Base-by-base conservation (phyloP, 305 asterid genomes). In the Stenogyne calaminthoides region DNA sequence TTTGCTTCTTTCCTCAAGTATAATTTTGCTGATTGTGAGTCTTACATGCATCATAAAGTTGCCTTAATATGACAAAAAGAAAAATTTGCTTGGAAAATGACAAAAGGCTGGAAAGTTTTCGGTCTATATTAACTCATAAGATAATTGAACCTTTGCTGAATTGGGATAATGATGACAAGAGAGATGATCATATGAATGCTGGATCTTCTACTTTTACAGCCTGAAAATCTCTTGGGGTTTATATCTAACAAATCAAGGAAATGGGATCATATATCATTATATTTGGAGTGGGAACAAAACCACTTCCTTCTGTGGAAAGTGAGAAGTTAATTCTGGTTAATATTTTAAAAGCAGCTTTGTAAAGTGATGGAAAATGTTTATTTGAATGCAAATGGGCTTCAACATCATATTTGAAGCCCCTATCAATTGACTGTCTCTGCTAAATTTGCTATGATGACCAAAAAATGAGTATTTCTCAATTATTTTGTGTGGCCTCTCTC, bases 401-500 rank as follows among this genome's bases (percentile, higher is more conserved):
- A 25, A 60, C 6, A 19, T 71, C 59, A 25, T 59, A 12, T 6
- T 22, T 4, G 32, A n/a, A 54, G 64, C 25, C 54, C 19, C 40
- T 15, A 57, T 7, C 32, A 70, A 32, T 64, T 32, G 36, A 61
- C 62, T 25, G 52, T 72, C 69, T 44, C 22, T 32, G 70, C 62
- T 72, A 72, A 20, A 18, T 10, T 11, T 18, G 15, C 39, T 29
- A 7, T 44, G 49, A 58, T 71, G 59, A n/a, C 44, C 19, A 36
- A 39, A 70, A 56, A 8, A 58, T 4, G 10, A 16, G 37, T 34
- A 47, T 46, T 29, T 61, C 52, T 36, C 44, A 70, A 39, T 27
- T 56, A 15, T 32, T 47, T 69, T 40, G 12, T 9, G 46, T 46
- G 36, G 49, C 47, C 70, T 78, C 29, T 51, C 25, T 62, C 42